Evolutionary conservation across 305 asterid genomes (phyloP), one percentile per base, ranked within the genome.

Genomic region (Ilex paraguariensis): DNA sequence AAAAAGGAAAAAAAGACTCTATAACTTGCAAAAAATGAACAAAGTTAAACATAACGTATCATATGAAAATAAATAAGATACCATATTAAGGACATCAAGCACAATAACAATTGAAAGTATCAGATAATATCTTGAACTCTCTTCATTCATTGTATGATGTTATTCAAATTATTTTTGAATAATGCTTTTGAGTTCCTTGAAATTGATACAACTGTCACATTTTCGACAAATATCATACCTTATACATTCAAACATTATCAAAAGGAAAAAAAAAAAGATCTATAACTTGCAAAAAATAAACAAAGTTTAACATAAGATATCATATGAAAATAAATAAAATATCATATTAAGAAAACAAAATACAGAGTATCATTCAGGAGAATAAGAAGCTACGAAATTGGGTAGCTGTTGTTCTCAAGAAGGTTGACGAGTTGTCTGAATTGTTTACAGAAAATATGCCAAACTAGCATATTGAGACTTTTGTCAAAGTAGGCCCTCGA

Each of bases 61-160:
- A 60, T 58, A 36, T 16, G 15, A 45, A 49, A 16, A 51, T 15
- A 10, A 48, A 60, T 56, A 57, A 21, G 16, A 51, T 45, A 55
- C 0, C 49, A 50, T 48, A n/a, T 36, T 9, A 32, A 61, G 58
- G 28, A 16, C 17, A 2, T 13, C 63, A 50, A 39, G 30, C 40
- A 33, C 40, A 7, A 3, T 3, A 33, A 90, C 98, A 98, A 84
- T 94, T 6, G 91, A 69, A 65, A 93, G 88, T 64, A 93, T 86
- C 76, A 93, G 76, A 81, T 90, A 97, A 14, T 97, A 93, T 73
- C 99, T 87, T 56, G 99, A 93, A 71, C 99, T 93, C 75, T 87
- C 87, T 69, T 87, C 96, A 64, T 93, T 90, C 96, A 90, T 88
- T 60, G 97, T 93, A 70, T 90, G 97, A 10, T 96, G 96, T 57